phyloP scores from a whole-genome alignment of 2,329 filamentous ascomycete genomes.

The Coccinonectria pachysandricola region DNA sequence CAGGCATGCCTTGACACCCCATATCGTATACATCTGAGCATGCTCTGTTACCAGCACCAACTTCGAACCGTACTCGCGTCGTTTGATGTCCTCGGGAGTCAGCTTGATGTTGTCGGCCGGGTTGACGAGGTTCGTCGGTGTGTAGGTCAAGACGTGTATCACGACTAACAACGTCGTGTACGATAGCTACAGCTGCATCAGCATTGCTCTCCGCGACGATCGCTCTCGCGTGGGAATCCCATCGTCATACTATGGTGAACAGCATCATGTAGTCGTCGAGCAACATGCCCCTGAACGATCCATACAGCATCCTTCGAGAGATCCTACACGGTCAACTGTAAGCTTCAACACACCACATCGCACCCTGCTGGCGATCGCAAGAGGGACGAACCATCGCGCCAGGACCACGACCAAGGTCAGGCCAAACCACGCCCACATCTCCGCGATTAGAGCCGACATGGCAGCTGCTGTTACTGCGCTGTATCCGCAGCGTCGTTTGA shows the following conservation, averaged over 20 bases:
- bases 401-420: conserved; percentile 28
- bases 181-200: too few relatives aligned
- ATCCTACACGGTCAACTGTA: conserved; percentile 11
- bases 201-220: neutral
- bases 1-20: conserved; percentile 42
- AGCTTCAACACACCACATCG: neutral
- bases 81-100: conserved; percentile 31
- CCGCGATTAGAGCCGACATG: conserved; percentile 20
- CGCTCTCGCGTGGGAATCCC: neutral
- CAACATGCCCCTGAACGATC: conserved; percentile 37
- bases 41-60: conserved; percentile 51
- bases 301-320: conserved; percentile 27
- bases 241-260: conserved; percentile 33
- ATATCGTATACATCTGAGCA: conserved; percentile 48
- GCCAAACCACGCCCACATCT: conserved; percentile 34
- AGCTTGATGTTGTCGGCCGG: conserved; percentile 33
- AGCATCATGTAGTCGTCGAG: conserved; percentile 46
- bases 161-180: conserved; percentile 13
- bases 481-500: neutral
- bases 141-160: conserved; percentile 18
- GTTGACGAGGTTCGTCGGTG: conserved; percentile 48
- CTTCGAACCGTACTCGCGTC: conserved; percentile 45
- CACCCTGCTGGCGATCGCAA: neutral
- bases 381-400: too few relatives aligned
- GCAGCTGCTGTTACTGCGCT: too few relatives aligned